Base-by-base conservation (phyloP, 352 stramenopile species). In the Pythium grandisporangium region DNA sequence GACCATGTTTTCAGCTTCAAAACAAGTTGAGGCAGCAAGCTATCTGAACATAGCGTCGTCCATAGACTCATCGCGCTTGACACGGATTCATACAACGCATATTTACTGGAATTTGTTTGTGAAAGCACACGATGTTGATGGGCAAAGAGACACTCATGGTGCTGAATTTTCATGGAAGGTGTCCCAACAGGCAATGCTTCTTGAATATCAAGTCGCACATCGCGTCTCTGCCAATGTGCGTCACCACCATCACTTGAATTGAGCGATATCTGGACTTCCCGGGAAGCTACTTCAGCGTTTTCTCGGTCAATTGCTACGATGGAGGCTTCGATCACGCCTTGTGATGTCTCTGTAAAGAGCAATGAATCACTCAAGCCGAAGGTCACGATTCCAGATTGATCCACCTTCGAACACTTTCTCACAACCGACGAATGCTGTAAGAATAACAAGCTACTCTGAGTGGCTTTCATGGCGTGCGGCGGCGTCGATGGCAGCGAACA, bases 21-120 rank as follows among this genome's bases (percentile, higher is more conserved):
- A 6, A 41, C 22, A 2, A 55, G 25, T 1, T 35, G 40, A 1
- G 40, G 22, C 4, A 50, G 11, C 6, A n/a, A 3, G n/a, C 26
- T 6, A 8, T 45, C 41, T 1, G 24, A 10, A 23, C 48, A 55
- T n/a, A 55, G 23, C 8, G 48, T 45, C 10, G 17, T n/a, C 48
- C 48, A 55, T 20, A 55, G 16, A 36, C 50, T 41, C 25, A 55
- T 49, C 2, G 41, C 48, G 29, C 48, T 41, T 1, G 16, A 10
- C 16, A 55, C 11, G 10, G 33, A 42, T 35, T 55, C 48, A 30
- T 50, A 55, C 2, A 55, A 21, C 13, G 48, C 48, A 24, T 44
- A 55, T 27, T 50, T 55, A 34, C 26, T 45, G 0, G 48, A 55
- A 29, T 42, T 40, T 20, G 48, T 45, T 12, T 30, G 6, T 11